Evolutionary conservation across 768 basidiomycete genomes (phyloP), one percentile per base, ranked within the genome.

Genomic region (Scleroderma bovista): DNA sequence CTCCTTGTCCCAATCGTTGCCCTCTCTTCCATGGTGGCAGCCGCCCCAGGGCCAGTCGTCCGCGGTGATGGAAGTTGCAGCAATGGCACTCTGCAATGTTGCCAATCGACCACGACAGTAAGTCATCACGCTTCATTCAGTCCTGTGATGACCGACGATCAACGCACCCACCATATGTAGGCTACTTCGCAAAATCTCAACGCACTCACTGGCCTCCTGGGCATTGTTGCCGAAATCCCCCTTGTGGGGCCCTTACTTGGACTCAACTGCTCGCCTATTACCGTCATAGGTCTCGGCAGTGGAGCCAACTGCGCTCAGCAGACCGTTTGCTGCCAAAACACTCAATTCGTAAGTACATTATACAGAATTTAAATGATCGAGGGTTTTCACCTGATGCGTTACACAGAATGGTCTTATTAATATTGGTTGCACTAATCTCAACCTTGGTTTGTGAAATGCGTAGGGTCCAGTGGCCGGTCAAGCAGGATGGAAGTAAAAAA

Each of bases 81-180:
- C 58, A 64, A 62, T 11, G 65, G 65, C 17, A 34, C 51, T 13
- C 46, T 62, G 23, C 60, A 66, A 43, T 69, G 66, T 55, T 66
- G 63, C 57, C 49, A 59, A 55, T 46, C 31, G 19, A 23, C 22
- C 42, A 6, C 9, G 9, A 29, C 9, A 24, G 42, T 43, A 22
- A 22, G 42, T 24, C 29, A 19, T 16, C 15, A 23, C 20, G 11
- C 12, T 5, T n/a, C 15, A 12, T 24, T 22, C 22, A 12, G 4
- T 29, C 26, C 9, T 29, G 26, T 29, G 26, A 24, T 22, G 23
- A 19, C 9, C 10, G 3, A 16, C 23, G n/a, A 17, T 40, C 8
- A 17, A 23, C 3, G 11, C n/a, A 13, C 13, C 4, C 11, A 5
- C 23, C 10, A 16, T 23, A 29, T 29, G 26, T 29, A 16, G n/a